phyloP scores from a whole-genome alignment of 148 eudicot genomes.

The Dianthus caryophyllus region DNA sequence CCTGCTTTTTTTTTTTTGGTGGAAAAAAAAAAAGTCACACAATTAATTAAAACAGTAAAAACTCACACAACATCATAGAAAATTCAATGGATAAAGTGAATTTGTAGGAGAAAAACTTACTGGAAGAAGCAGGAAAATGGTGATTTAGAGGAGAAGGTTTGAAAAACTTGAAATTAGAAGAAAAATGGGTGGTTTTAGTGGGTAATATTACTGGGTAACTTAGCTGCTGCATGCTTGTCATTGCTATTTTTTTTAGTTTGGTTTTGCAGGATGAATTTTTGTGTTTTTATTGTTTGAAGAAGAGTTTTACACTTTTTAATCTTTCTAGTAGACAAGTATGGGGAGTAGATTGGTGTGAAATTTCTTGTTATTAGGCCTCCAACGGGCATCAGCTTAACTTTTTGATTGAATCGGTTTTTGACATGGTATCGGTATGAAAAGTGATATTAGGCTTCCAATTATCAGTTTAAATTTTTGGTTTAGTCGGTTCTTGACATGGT shows the following conservation, averaged over 20 bases:
- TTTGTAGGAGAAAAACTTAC: slow-evolving; percentile 21
- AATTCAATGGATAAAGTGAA: no score
- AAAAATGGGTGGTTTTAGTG: slow-evolving; percentile 10
- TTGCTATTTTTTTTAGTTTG: slow-evolving; percentile 35
- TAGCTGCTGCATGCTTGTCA: slow-evolving; percentile 33
- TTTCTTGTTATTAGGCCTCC: no score
- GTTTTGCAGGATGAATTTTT: background rate
- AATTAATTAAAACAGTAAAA: background rate
- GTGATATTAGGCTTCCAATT: no score
- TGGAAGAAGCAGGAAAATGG: slow-evolving; percentile 24
- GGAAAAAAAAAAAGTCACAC: background rate
- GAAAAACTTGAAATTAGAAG: background rate
- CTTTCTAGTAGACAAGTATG: no score
- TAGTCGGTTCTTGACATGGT: no score
- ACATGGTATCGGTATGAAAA: no score
- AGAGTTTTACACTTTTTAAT: no score
- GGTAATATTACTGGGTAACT: slow-evolving; percentile 26
- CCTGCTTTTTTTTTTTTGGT: slow-evolving; percentile 8
- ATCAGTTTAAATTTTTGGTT: no score
- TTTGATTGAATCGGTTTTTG: no score
- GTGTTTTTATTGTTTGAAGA: no score
- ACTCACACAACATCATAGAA: background rate
- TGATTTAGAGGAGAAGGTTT: slow-evolving; percentile 14
- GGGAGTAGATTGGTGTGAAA: no score
- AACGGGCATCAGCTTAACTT: no score